A percentile compares a stretch with the other conserved stretches of the same genome.
Conservation (phyloP, 164 flowering plant genomes). For the Pachysandra terminalis region DNA sequence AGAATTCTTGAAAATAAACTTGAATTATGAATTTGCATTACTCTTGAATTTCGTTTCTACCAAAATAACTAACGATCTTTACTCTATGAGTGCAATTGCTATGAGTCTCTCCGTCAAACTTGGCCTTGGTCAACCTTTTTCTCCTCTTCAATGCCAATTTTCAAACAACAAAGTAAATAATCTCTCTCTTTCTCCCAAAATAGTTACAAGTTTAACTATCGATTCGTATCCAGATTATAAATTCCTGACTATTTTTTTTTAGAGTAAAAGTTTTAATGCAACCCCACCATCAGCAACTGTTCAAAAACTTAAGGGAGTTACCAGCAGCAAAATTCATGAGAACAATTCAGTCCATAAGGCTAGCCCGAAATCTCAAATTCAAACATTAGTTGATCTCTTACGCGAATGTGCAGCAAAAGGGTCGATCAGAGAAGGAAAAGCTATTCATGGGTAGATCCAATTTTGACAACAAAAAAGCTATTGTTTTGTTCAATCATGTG, state of each 20-base stretch:
- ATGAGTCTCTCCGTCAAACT: no score
- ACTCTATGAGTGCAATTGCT: no score
- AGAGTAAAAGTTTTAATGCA: conserved; percentile 13
- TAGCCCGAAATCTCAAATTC: conserved; percentile 12
- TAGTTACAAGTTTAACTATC: no score
- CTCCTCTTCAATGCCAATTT: no score
- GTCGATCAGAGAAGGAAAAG: conserved; percentile 31
- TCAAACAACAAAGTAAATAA: no score
- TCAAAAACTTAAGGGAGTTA: conserved; percentile 7
- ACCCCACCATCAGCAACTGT: conserved; percentile 7
- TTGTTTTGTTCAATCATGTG: conserved; percentile 42
- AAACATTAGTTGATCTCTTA: conserved; percentile 31
- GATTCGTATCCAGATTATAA: no score
- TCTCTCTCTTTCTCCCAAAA: no score
- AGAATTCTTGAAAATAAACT: no score
- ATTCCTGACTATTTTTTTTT: background rate
- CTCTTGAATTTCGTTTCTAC: no score
- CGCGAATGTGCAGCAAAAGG: conserved; percentile 31
- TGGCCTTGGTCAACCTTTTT: no score
- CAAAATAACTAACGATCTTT: no score
- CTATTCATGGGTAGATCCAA: conserved; percentile 44
- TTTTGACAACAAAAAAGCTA: conserved; percentile 21
- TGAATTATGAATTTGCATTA: no score
- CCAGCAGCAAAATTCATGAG: conserved; percentile 6
- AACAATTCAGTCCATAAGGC: conserved; percentile 1